Evolutionary conservation across 2,329 filamentous ascomycete genomes (phyloP), one percentile per base, ranked within the genome.

Genomic region (Neonectria coccinea): DNA sequence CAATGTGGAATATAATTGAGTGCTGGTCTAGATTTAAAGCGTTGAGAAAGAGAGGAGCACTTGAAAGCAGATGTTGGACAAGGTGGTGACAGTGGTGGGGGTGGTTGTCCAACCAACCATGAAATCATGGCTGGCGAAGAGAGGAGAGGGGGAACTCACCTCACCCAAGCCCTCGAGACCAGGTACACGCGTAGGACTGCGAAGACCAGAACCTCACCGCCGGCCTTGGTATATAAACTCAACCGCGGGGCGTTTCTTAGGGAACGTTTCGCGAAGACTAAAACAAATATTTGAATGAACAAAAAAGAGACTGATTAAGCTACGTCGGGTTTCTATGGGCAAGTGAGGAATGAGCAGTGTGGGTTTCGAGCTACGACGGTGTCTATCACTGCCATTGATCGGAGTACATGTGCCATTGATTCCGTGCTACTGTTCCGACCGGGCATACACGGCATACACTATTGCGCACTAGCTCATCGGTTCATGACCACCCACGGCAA

Each of bases 1-100:
- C 71, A 75, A 72, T 76, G 73, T 76, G 74, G 77, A 76, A 75
- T 78, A 75, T 77, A 77, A 76, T 76, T 73, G 71, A 75, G 68
- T 75, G 73, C 73, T 76, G 76, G 73, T 76, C 75, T 76, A 77
- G 70, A 76, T 74, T 75, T 73, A 72, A 67, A 76, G 74, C 72
- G 74, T 69, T 67, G 75, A 75, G 65, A 72, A 71, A 72, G 74
- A 76, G 67, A 74, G 67, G 63, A 74, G 66, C 73, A 71, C 68
- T 73, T 69, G 67, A 74, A 65, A 71, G 66, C 66, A 70, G 66
- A 72, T 62, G 67, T 67, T 61, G 69, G 61, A 64, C 45, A 51
- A 66, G 58, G 70, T 51, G 59, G 56, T 70, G 65, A 67, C 58
- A 59, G 50, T 60, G 64, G 67, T 60, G 64, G 67, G 51, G 53